Base-by-base conservation (phyloP, 345 rosid species). In the Euphorbia lathyris region DNA sequence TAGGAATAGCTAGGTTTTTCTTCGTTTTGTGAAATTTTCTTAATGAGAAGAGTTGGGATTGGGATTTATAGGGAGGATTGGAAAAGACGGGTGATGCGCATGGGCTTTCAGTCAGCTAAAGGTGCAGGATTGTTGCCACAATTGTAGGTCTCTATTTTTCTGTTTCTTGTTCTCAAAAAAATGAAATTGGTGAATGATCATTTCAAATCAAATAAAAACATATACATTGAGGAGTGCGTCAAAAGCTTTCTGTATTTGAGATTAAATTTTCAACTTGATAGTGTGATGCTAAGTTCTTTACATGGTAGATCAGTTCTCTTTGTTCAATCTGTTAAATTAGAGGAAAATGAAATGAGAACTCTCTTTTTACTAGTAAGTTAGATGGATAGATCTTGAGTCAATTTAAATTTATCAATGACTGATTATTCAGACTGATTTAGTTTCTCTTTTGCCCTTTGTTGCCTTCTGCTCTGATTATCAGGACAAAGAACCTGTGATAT, bases 21-120 rank as follows among this genome's bases (percentile, higher is more conserved):
- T 47, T 34, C n/a, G 48, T 40, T 76, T 66, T 23, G 34, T 53
- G 61, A 30, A 74, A 64, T 58, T 72, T 60, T 23, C 72, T 75
- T 86, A 78, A 85, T 83, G 72, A 85, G 72, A 83, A 80, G 68
- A 61, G 68, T 74, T 74, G 88, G 81, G 86, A 55, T 79, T 85
- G 93, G 85, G 86, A 74, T 88, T 85, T 84, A 80, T 87, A 85
- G 91, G 88, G 73, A 72, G 86, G 86, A 89, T 77, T 81, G 96
- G 89, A 87, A 87, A 92, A 84, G 93, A 92, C 83, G 93, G 96
- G 87, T 90, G 96, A 95, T 83, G 87, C 83, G 56, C 83, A 50
- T 80, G 86, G 90, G 84, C 79, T 84, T 83, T 77, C 92, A 78
- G 78, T 89, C 90, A 83, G 87, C 86, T 79, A 83, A 85, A 83